Base-by-base conservation (phyloP, 2,329 filamentous ascomycete genomes). In the Dothideomycetes sp. region DNA sequence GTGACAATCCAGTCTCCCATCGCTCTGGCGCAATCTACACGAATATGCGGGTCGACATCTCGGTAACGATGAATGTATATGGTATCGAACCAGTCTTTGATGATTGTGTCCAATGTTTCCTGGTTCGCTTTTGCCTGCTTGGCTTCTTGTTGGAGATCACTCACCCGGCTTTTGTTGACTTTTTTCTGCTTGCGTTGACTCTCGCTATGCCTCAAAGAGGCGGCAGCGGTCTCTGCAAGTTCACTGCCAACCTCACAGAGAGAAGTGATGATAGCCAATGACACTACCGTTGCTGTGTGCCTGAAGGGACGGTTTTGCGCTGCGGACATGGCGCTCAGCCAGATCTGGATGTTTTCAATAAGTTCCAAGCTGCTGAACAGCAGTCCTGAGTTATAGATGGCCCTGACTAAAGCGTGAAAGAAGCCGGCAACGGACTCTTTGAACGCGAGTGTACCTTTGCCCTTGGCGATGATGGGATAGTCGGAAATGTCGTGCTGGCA, bases 31-130 rank as follows among this genome's bases (percentile, higher is more conserved):
- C 89, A 95, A 53, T 95, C 89, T 1, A 81, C 78, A 38, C 91
- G 77, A 48, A 98, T 94, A 51, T 77, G 84, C 5, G 85, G 77
- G 53, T 98, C 91, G 19, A 95, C 77, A 56, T 98, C 91, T 45
- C 91, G 84, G 60, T 96, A 98, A 35, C 91, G 80, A 61, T 98
- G 89, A 19, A 95, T 82, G 56, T 94, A 98, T 34, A 96, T 80
- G 2, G 84, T 84, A 50, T 94, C 84, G 55, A 96, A 94, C 52
- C 87, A 85, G 49, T 93, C 86, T 49, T 81, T 81, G 42, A 96
- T 78, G 44, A 80, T 71, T 19, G 74, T 72, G 47, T 84, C 79
- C 38, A 86, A 75, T 10, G 72, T 66, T 43, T 84, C 79, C 24
- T 84, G 72, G 54, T 79, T 80, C 45, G 76, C 66, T 47, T 80